Conservation (phyloP, 305 asterid genomes). For the Fraxinus floribunda region DNA sequence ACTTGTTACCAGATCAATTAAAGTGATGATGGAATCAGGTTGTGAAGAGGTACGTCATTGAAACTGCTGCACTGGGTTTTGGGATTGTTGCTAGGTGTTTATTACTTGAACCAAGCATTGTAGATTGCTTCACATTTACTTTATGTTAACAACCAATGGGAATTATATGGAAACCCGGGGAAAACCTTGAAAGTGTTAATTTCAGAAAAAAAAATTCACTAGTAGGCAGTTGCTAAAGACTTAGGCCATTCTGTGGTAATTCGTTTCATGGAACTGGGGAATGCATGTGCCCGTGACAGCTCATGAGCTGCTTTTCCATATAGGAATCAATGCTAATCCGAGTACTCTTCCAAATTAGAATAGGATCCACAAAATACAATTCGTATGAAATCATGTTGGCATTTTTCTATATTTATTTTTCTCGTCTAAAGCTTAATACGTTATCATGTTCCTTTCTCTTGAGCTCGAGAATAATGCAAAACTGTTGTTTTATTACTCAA, state of each 20-base stretch:
- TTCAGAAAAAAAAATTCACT: background rate
- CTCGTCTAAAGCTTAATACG: background rate
- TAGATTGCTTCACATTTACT: background rate
- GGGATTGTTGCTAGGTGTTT: background rate
- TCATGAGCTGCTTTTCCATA: background rate
- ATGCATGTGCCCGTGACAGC: background rate
- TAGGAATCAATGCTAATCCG: background rate
- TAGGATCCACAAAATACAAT: background rate
- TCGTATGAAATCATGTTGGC: background rate
- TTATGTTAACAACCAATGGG: background rate
- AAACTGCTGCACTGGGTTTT: background rate
- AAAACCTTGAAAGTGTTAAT: background rate
- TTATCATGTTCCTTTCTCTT: background rate
- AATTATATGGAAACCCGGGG: background rate
- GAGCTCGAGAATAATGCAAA: background rate
- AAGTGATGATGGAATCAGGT: conserved; percentile 85
- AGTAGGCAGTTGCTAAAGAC: background rate
- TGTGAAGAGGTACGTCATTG: conserved; percentile 75
- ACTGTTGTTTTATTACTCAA: background rate
- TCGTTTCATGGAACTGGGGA: background rate
- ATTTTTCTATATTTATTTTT: background rate
- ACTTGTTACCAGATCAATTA: conserved; percentile 74
- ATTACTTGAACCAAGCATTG: background rate
- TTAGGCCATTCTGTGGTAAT: background rate
- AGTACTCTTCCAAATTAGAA: background rate